These are phyloP conservation scores for Phytophthora sp. DNA, from an alignment of 352 stramenopile species.

Conservation along the genomic window DNA sequence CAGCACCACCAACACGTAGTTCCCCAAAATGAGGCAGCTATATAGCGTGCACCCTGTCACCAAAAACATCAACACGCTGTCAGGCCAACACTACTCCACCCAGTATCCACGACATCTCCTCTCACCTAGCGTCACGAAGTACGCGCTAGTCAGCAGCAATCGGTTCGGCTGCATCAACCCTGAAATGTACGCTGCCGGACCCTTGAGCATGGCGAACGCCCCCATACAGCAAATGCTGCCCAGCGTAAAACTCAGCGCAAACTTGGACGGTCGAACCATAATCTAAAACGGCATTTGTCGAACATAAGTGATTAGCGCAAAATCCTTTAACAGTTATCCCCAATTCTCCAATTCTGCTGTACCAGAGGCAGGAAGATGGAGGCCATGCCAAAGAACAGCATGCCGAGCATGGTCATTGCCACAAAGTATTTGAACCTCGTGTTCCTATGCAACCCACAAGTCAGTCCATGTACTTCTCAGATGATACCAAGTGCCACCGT, in stretches of 20 bases:
- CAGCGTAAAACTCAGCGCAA: constrained; percentile 83
- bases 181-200: constrained; percentile 57
- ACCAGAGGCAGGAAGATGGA: constrained; percentile 79
- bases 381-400: constrained; percentile 87
- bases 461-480: background rate
- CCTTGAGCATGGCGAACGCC: constrained; percentile 81
- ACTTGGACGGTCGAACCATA: constrained; percentile 83
- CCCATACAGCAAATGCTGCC: constrained; percentile 80
- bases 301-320: background rate
- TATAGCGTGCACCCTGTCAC: constrained; percentile 66
- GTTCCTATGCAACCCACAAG: constrained; percentile 48
- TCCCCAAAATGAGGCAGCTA: constrained; percentile 81
- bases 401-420: constrained; percentile 62
- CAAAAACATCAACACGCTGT: background rate
- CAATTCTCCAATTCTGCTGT: background rate
- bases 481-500: background rate
- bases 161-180: constrained; percentile 69
- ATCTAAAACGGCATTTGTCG: constrained; percentile 41
- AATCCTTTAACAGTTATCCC: background rate
- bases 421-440: constrained; percentile 87
- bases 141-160: constrained; percentile 68
- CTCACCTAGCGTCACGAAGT: constrained; percentile 76
- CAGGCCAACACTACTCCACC: background rate
- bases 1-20: constrained; percentile 84
- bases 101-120: background rate